A percentile compares a stretch with the other conserved stretches of the same genome.
These are phyloP conservation scores for Exophiala dermatitidis DNA, from an alignment of 2,329 filamentous ascomycete species.

Conservation along the genomic window DNA sequence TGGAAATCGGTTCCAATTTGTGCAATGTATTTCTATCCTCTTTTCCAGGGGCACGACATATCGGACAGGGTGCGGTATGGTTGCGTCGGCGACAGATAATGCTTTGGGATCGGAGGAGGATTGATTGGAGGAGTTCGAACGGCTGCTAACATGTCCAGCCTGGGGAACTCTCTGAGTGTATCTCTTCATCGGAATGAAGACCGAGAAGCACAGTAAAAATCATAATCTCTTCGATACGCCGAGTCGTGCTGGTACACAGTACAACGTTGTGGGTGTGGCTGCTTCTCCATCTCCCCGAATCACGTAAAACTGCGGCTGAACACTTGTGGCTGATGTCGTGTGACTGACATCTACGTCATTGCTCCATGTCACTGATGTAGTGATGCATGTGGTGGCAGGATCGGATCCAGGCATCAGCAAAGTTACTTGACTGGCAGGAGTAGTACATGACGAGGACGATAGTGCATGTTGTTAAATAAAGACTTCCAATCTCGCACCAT, in stretches of 20 bases:
- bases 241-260: background rate
- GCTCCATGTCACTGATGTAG: background rate
- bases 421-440: too few species aligned
- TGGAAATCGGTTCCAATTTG: background rate
- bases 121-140: background rate
- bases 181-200: background rate
- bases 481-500: too few species aligned
- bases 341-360: background rate
- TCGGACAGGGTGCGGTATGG: background rate
- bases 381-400: background rate
- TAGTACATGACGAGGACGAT: too few species aligned
- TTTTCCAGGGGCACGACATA: background rate
- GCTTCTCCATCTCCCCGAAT: background rate
- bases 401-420: background rate
- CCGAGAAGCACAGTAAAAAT: background rate
- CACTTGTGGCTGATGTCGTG: background rate
- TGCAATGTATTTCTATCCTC: conserved; percentile 7
- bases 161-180: background rate
- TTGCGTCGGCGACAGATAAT: background rate
- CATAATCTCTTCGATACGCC: background rate
- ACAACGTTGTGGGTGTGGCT: background rate
- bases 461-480: too few species aligned
- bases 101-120: background rate
- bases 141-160: conserved; percentile 28
- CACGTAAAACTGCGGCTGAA: background rate